A percentile compares a stretch with the other conserved stretches of the same genome.
phyloP scores from a whole-genome alignment of 176 grass and related monocot genomes.

The Elaeis guineensis region DNA sequence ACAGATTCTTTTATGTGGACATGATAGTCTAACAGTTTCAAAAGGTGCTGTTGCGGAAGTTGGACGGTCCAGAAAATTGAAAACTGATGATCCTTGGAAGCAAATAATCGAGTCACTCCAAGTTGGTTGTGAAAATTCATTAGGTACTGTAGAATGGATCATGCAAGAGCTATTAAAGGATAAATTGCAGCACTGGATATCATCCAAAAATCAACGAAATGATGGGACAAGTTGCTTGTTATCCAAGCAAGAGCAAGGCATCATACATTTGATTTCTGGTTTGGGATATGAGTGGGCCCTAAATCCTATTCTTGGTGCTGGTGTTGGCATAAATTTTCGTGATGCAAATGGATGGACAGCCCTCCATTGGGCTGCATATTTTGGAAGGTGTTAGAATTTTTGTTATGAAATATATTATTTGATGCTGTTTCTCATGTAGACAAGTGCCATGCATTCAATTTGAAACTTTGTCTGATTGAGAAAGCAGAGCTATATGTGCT shows the following conservation, averaged over 20 bases:
- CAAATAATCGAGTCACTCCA: conserved; percentile 42
- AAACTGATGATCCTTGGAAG: conserved; percentile 40
- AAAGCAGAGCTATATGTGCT: no score
- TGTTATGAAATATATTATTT: not conserved
- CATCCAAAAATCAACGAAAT: conserved; percentile 32
- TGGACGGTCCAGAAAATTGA: conserved; percentile 31
- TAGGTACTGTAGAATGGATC: conserved; percentile 50
- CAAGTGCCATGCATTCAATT: no score
- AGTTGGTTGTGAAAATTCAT: conserved; percentile 33
- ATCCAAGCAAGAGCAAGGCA: conserved; percentile 81
- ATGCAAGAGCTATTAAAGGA: conserved; percentile 79
- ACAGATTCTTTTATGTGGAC: conserved; percentile 52
- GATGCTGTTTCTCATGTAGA: no score
- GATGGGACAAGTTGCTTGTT: conserved; percentile 36
- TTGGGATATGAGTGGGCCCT: conserved; percentile 92
- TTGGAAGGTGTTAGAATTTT: conserved; percentile 59
- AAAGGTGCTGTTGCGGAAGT: conserved; percentile 17
- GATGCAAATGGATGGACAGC: conserved; percentile 96
- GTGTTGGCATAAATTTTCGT: conserved; percentile 90
- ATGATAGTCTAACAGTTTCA: conserved; percentile 24
- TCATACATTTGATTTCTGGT: conserved; percentile 83
- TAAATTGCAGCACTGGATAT: conserved; percentile 67
- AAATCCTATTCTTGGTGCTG: conserved; percentile 47
- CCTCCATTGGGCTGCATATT: conserved; percentile 97
- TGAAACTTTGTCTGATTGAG: no score